Base-by-base conservation (phyloP, 441 rosid species). In the Heliophila coronopifolia region DNA sequence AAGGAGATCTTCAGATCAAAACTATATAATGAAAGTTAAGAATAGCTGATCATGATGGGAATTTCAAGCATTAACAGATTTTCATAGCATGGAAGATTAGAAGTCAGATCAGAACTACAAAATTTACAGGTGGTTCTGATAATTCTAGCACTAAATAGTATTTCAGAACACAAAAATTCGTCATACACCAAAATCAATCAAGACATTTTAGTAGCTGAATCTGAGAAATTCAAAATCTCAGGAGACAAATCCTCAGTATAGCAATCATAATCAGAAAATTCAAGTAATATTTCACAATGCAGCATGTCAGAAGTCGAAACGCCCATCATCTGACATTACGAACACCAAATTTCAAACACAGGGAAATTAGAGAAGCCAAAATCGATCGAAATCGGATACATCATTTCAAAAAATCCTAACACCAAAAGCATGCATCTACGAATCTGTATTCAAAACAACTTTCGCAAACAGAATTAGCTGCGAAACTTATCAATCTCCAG, bases 391-490 rank as follows among this genome's bases (percentile, higher is more conserved):
- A 28, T 25, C 6, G 7, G 20, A 49, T 13, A 25, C 13, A 33
- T 33, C 36, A 25, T 25, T 43, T 8, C 11, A 43, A 39, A 22
- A n/a, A 28, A 25, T 30, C 39, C 24, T 37, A 43, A 19, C 12
- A 50, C 37, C 1, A 56, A 40, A 43, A 64, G 9, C 63, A 58
- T 51, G 54, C 45, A 52, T 30, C 14, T 43, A 58, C 2, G 34
- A 33, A 40, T 15, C 5, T 1, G 15, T 23, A 3, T 38, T 14
- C 38, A 16, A 31, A 28, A 18, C 19, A 39, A 4, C 28, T 45
- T 8, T 36, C n/a, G 5, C 27, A 17, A 5, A 30, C 12, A 26
- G 38, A 13, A 38, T n/a, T 6, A 41, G 16, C 32, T 1, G 9
- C 27, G 14, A 58, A 43, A 15, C 17, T 15, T 4, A 42, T 15